phyloP scores from a whole-genome alignment of 208 protist species.

The Naegleria fowleri region DNA sequence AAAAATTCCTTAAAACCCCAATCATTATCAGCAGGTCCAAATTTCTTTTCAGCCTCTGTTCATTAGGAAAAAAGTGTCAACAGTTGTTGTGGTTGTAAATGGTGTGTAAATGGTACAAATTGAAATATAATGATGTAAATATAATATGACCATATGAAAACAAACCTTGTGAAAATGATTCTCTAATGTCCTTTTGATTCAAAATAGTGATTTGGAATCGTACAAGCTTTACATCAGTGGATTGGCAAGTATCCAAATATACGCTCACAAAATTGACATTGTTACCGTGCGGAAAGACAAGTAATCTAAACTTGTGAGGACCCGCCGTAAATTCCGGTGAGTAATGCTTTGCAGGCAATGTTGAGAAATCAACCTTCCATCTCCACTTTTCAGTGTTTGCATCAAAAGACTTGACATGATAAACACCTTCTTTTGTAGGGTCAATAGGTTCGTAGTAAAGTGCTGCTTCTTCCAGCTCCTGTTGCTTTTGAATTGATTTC shows the following conservation, averaged over 20 bases:
- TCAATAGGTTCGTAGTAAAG: neutral
- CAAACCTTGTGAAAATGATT: neutral
- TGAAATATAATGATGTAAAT: no score
- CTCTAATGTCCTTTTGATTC: neutral
- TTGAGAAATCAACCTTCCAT: neutral
- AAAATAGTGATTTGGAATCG: conserved; percentile 1
- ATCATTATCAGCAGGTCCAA: neutral
- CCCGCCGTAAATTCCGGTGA: neutral
- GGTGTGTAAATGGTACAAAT: no score
- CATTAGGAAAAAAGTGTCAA: no score
- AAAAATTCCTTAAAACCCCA: conserved; percentile 15
- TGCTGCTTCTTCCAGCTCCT: neutral
- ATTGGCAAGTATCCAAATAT: neutral
- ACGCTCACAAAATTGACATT: neutral
- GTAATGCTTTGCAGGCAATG: neutral
- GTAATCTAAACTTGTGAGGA: neutral
- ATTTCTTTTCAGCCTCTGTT: conserved; percentile 13
- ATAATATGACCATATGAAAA: neutral
- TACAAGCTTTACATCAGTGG: no score
- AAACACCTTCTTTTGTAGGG: neutral
- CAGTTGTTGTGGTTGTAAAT: no score
- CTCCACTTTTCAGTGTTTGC: neutral
- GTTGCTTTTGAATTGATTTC: neutral
- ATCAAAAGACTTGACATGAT: neutral
- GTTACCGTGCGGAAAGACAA: neutral